Evolutionary conservation across 352 stramenopile genomes (phyloP), one percentile per base, ranked within the genome.

Genomic region (Phytophthora vignae): DNA sequence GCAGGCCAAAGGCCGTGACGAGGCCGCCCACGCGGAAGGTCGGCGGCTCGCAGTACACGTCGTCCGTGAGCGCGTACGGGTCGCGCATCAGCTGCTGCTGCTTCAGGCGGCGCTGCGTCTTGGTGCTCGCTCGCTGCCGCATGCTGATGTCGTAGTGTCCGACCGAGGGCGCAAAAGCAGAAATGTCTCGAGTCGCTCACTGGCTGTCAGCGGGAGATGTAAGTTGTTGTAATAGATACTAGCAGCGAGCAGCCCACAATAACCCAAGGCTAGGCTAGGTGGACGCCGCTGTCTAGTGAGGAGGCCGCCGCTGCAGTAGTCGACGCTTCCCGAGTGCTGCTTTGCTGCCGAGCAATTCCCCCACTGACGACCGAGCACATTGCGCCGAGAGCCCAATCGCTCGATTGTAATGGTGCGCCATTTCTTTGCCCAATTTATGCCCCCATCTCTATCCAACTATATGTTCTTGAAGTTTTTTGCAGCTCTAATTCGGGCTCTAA

Each of bases 21-120:
- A 84, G 65, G 15, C 80, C 77, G 15, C 77, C 71, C 14, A 85
- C 58, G 22, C 52, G 67, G 53, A 87, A 78, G n/a, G 77, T 83
- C 42, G 72, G 65, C 44, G 60, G 27, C 38, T 77, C 49, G 11
- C 27, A 36, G 53, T 79, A 72, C 11, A 74, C 64, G 38, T 74
- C 71, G 25, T 57, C 68, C n/a, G 61, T 77, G 46, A 78, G 64
- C 17, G 71, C 55, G 55, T 81, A 77, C 22, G 74, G 67, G 31
- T 76, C 67, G 38, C 46, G 55, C 29, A 66, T 42, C 36, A 42
- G 60, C 31, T 83, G 76, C 60, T 73, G 62, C 67, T 85, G 69
- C 55, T 68, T 71, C 22, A 73, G 55, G 12, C 67, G 65, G 4
- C 61, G 55, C 60, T 85, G 71, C 49, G 71, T 76, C 67, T 85